Evolutionary conservation across 768 basidiomycete genomes (phyloP), one percentile per base, ranked within the genome.

Genomic region (Lyophyllum semitale): DNA sequence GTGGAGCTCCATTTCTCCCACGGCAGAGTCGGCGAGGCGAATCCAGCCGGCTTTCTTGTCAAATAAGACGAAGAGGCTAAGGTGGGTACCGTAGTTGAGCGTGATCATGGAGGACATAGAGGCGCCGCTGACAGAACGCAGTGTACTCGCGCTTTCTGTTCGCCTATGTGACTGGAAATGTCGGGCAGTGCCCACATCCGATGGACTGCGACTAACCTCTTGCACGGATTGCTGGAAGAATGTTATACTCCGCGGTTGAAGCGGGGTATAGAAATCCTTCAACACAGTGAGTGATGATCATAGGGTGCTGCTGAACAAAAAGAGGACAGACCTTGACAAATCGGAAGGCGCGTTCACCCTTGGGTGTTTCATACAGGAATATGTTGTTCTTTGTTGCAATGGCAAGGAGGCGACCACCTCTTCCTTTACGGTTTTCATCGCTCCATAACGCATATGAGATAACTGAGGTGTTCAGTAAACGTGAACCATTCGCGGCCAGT

Each of bases 21-120:
- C 92, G 22, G 88, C 85, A 27, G 92, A 84, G 68, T 93, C 91
- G 5, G 84, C 82, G 22, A 93, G 67, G 20, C 92, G 87, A 60
- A 94, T 92, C 70, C 90, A 74, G n/a, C 85, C 83, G 2, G 91
- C 91, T 64, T 90, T 94, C 73, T 93, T 93, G 68, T 94, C 92
- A 66, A 94, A 94, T 22, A 86, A 73, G 53, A 91, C 84, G 64
- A 93, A 93, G n/a, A 94, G 72, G 60, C 84, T 84, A 63, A 90
- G 82, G 60, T 92, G 90, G 4, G 81, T 80, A 18, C 87, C 87
- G 63, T 89, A 89, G 52, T 75, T 74, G 55, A 77, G 66, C 15
- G 70, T 63, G 5, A 70, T 66, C 8, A 64, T 63, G 15, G 68
- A 53, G 9, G 74, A 68, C 6, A 75, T 65, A 25, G 62, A 51